These are phyloP conservation scores for Aspergillus sp. DNA, from an alignment of 2,329 filamentous ascomycete species.

Conservation along the genomic window DNA sequence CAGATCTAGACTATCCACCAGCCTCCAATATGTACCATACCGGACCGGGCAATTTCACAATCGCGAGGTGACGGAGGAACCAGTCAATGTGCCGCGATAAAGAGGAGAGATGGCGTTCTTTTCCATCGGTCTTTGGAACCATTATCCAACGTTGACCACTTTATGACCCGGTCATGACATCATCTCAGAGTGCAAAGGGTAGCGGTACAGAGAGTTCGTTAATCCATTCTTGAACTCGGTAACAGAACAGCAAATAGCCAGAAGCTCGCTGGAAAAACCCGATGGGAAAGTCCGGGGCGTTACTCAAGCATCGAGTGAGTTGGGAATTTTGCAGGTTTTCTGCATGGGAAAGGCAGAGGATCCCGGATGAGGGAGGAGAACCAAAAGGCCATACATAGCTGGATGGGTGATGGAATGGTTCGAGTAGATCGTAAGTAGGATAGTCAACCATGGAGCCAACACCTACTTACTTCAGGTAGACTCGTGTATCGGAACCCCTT, in stretches of 20 bases:
- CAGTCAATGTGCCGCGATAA: not conserved
- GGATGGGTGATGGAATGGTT: not conserved
- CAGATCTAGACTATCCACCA: not conserved
- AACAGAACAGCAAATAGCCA: not conserved
- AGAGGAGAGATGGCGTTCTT: not conserved
- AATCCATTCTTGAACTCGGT: not conserved
- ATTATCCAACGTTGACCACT: not conserved
- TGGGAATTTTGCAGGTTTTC: not conserved
- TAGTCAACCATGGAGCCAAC: not conserved
- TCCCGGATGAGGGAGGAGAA: not conserved
- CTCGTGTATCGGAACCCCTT: not conserved
- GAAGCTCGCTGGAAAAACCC: not conserved
- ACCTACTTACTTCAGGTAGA: not conserved
- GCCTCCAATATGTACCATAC: not conserved
- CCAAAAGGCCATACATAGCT: not conserved
- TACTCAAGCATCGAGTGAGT: not conserved
- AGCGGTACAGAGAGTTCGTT: not conserved
- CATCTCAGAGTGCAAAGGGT: not conserved
- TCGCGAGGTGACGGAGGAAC: not conserved
- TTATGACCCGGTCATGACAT: not conserved
- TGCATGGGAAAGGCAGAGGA: not conserved
- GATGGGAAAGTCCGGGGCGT: not conserved
- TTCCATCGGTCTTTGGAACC: not conserved
- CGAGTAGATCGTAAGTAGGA: not conserved
- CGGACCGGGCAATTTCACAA: not conserved